Evolutionary conservation across 164 flowering plant species (phyloP).

Genomic region (Kingdonia uniflora): DNA sequence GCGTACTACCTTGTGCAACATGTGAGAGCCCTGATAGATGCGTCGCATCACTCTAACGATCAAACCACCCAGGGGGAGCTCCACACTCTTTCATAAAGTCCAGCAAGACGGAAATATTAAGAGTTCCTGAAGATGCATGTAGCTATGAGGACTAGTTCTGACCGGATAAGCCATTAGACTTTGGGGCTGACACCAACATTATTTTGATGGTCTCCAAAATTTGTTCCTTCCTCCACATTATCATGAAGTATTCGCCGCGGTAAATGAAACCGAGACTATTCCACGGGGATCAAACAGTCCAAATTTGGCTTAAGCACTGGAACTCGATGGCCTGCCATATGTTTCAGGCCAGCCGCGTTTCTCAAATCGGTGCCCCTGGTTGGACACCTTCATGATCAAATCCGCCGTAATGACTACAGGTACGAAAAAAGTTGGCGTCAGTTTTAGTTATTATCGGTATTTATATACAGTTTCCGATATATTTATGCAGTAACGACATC

Average conservation of each 20-base stretch:
- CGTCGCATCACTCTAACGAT: too few species aligned
- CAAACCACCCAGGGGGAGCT: too few species aligned
- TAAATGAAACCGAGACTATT: slow-evolving; percentile 27
- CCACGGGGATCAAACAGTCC: slow-evolving; percentile 32
- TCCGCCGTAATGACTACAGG: slow-evolving; percentile 87
- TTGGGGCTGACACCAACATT: too few species aligned
- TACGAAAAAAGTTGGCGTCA: too few species aligned
- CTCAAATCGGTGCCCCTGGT: slow-evolving; percentile 40
- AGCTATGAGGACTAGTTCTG: too few species aligned
- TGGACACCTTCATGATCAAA: slow-evolving; percentile 67
- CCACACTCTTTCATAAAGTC: too few species aligned
- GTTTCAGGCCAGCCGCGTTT: slow-evolving; percentile 69
- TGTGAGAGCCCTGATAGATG: too few species aligned
- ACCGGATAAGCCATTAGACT: too few species aligned
- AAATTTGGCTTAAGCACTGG: slow-evolving; percentile 46
- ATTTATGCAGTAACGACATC: slow-evolving; percentile 37
- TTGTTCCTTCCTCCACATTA: slow-evolving; percentile 63
- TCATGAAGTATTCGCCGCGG: slow-evolving; percentile 66
- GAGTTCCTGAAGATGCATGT: too few species aligned
- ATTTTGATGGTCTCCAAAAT: slow-evolving; percentile 76
- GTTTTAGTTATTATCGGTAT: slow-evolving; percentile 33
- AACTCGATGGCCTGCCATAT: slow-evolving; percentile 93
- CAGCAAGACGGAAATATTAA: too few species aligned
- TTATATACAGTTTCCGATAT: not conserved
- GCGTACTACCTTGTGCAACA: too few species aligned